Evolutionary conservation across 768 basidiomycete species (phyloP).

Genomic region (Kwoniella europaea): DNA sequence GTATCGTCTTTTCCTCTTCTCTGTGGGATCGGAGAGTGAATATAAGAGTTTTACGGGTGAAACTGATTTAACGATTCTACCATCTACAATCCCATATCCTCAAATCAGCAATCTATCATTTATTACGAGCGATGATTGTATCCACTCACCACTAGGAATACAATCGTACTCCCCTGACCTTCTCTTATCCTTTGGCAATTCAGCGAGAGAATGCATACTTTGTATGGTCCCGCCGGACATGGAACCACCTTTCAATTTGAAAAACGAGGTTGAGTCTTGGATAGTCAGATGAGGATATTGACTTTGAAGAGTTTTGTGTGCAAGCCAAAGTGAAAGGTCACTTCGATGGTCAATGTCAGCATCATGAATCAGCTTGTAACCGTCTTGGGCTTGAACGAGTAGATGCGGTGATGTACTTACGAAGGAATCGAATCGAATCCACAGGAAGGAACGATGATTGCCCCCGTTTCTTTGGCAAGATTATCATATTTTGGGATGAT

Average conservation of each 20-base stretch:
- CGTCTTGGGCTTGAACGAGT: no score
- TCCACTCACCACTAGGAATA: slow-evolving; percentile 19
- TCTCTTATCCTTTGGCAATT: slow-evolving; percentile 57
- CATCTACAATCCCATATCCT: background rate
- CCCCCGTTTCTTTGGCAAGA: slow-evolving; percentile 69
- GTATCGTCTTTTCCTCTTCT: slow-evolving; percentile 13
- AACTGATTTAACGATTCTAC: background rate
- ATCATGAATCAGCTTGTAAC: no score
- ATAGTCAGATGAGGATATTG: slow-evolving; percentile 63
- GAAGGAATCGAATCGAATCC: slow-evolving; percentile 63
- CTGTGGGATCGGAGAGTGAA: background rate
- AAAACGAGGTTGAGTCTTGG: slow-evolving; percentile 62
- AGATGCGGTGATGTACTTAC: slow-evolving; percentile 29
- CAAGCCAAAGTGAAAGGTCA: slow-evolving; percentile 71
- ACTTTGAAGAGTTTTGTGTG: slow-evolving; percentile 71
- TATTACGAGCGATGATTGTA: no score
- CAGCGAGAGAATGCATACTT: slow-evolving; percentile 55
- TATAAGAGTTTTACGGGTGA: slow-evolving; percentile 1
- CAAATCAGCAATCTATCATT: background rate
- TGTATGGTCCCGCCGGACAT: slow-evolving; percentile 71
- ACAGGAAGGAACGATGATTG: slow-evolving; percentile 78
- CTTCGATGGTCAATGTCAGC: no score
- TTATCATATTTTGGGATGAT: slow-evolving; percentile 68
- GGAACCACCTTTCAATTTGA: slow-evolving; percentile 61
- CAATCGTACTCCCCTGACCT: slow-evolving; percentile 44